Percentiles rank a stretch among this genome's conserved stretches.
These are phyloP conservation scores for Coniella lustricola DNA, from an alignment of 2,329 filamentous ascomycete genomes.

Conservation along the genomic window DNA sequence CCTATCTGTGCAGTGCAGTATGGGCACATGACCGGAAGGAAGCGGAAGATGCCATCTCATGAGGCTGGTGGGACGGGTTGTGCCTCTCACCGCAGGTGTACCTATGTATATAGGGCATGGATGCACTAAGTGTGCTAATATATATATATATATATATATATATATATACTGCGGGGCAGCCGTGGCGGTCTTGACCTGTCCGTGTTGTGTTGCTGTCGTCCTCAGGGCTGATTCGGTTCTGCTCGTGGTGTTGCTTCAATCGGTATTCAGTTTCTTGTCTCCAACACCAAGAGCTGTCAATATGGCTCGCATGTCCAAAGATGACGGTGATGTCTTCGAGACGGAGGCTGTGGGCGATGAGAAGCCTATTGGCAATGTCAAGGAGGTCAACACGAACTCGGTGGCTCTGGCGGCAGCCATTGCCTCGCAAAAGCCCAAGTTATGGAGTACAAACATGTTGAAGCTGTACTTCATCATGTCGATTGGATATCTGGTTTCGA, in stretches of 20 bases:
- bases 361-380: conserved; percentile 23
- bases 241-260: background rate
- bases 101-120: too few relatives aligned
- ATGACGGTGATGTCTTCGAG: conserved; percentile 10
- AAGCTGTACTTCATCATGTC: conserved; percentile 31
- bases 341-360: conserved; percentile 11
- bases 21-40: too few relatives aligned
- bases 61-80: too few relatives aligned
- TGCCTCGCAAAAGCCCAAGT: conserved; percentile 28
- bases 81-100: too few relatives aligned
- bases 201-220: too few relatives aligned
- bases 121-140: too few relatives aligned
- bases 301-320: conserved; percentile 2
- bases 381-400: conserved; percentile 30
- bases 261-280: background rate
- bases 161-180: too few relatives aligned
- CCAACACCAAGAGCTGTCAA: background rate
- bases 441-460: conserved; percentile 28
- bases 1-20: too few relatives aligned
- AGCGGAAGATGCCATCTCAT: too few relatives aligned
- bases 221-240: too few relatives aligned
- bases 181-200: too few relatives aligned
- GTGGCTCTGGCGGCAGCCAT: conserved; percentile 28
- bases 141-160: too few relatives aligned
- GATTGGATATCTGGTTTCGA: conserved; percentile 36